A percentile compares a stretch with the other conserved stretches of the same genome.
Conservation (phyloP, 805 yeast genomes). For the Cyberlindnera euphorbiiphila region DNA sequence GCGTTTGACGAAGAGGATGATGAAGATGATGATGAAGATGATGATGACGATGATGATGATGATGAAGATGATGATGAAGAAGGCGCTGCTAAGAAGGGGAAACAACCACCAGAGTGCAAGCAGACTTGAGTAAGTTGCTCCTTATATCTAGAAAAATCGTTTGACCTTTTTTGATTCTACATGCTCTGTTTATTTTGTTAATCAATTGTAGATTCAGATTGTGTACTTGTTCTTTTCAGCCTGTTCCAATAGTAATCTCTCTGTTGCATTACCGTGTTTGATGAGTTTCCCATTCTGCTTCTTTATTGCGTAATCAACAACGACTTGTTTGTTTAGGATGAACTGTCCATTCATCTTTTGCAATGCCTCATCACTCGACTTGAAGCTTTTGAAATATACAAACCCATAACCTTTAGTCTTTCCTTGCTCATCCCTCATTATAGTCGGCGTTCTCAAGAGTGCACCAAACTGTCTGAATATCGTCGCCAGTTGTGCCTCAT, state of each 20-base stretch:
- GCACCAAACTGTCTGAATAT: slow-evolving; percentile 64
- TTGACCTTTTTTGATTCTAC: neutral
- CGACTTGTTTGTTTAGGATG: slow-evolving; percentile 61
- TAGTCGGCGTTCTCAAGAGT: slow-evolving; percentile 44
- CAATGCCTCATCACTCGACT: slow-evolving; percentile 68
- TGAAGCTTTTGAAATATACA: slow-evolving; percentile 59
- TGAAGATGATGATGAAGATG: slow-evolving; percentile 38
- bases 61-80: slow-evolving; percentile 18
- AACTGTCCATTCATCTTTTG: slow-evolving; percentile 62
- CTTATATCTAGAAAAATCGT: too few relatives aligned
- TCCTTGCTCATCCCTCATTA: slow-evolving; percentile 46
- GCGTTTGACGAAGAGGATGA: slow-evolving; percentile 37
- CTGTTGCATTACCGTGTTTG: slow-evolving; percentile 9
- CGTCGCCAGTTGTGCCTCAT: slow-evolving; percentile 48
- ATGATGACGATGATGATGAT: slow-evolving; percentile 29
- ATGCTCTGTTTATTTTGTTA: neutral
- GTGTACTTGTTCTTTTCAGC: slow-evolving; percentile 12
- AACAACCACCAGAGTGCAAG: slow-evolving; percentile 72
- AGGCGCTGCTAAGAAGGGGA: slow-evolving; percentile 32
- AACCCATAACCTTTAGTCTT: slow-evolving; percentile 59
- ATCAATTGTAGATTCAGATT: neutral
- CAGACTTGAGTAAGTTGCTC: slow-evolving; percentile 37
- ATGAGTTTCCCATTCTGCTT: slow-evolving; percentile 13
- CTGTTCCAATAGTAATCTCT: slow-evolving; percentile 7
- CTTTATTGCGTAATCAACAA: slow-evolving; percentile 35